Evolutionary conservation across 2,329 filamentous ascomycete genomes (phyloP), one percentile per base, ranked within the genome.

Genomic region (Ophiostoma piceae): DNA sequence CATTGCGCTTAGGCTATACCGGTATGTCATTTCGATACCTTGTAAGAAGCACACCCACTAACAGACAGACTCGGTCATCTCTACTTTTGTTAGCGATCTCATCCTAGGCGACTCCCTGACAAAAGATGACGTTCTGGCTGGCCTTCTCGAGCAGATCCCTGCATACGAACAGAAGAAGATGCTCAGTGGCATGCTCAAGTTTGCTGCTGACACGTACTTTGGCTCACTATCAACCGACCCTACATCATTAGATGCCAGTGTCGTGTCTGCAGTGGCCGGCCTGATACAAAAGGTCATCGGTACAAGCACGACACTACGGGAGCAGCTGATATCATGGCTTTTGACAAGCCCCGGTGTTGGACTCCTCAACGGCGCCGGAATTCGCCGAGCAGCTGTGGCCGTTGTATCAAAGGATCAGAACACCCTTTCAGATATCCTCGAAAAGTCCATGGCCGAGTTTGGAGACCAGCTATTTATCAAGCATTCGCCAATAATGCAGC

Each of bases 401-500:
- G 83, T 84, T 9, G 77, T 92, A 26, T 82, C 84, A 2, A 62
- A 39, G 19, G 12, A 78, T 83, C 54, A 81, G 84, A 66, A 83
- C 0, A 79, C 79, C 26, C 79, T 92, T 1, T 79, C 83, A 5
- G 80, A 77, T 0, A 80, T 91, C 47, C 77, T 94, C 70, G 87
- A 93, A 75, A 92, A 88, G 75, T 86, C 84, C 67, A 80, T 97
- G 67, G 82, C 82, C 54, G 86, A 90, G 67, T 97, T 98, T 77
- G 92, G 92, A 0, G 94, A 97, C 75, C 87, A 90, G 67, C 82
- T 98, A 12, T 96, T 93, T 75, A 92, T 98, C 74, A 91, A 88
- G 71, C 93, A 98, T 78, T 87, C 90, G 0, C 89, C 94, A 5
- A 86, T 91, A n/a, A 77, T 95, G 54, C 91, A 94, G 75, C 95